Conservation (phyloP, 139 green algal species). For the Tetraselmis striata region DNA sequence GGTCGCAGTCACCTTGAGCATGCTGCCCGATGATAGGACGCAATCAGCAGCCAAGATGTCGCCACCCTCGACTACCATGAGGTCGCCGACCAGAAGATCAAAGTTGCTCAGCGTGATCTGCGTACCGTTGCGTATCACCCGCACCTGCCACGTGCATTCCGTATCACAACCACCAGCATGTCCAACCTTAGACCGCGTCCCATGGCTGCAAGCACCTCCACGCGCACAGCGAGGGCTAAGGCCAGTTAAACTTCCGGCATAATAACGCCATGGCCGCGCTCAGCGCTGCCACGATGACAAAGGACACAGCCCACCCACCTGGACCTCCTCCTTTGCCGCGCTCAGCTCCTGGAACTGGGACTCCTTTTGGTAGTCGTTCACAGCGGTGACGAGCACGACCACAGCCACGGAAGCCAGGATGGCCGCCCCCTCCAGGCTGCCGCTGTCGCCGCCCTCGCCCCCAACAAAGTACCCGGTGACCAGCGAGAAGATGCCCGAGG, state of each 20-base stretch:
- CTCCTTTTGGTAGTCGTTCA: slow-evolving; percentile 86
- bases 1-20: slow-evolving; percentile 55
- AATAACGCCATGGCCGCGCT: too few relatives aligned
- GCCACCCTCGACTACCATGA: slow-evolving; percentile 69
- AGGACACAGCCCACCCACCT: too few relatives aligned
- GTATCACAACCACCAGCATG: neutral
- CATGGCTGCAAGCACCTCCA: too few relatives aligned
- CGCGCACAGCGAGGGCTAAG: too few relatives aligned
- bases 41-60: slow-evolving; percentile 80
- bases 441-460: slow-evolving; percentile 12
- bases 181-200: too few relatives aligned
- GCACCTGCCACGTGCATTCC: slow-evolving; percentile 38
- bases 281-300: too few relatives aligned
- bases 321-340: slow-evolving; percentile 44
- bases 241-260: too few relatives aligned
- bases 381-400: slow-evolving; percentile 60
- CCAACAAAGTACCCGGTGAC: slow-evolving; percentile 27
- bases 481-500: slow-evolving; percentile 44
- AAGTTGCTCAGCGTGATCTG: slow-evolving; percentile 39
- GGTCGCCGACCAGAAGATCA: slow-evolving; percentile 70
- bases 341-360: slow-evolving; percentile 76
- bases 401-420: slow-evolving; percentile 71
- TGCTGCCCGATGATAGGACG: slow-evolving; percentile 50
- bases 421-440: slow-evolving; percentile 62
- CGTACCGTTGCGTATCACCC: slow-evolving; percentile 43